A percentile compares a stretch with the other conserved stretches of the same genome.
These are phyloP conservation scores for Metschnikowia chrysomelidarum DNA, from an alignment of 805 yeast genomes.

Conservation along the genomic window DNA sequence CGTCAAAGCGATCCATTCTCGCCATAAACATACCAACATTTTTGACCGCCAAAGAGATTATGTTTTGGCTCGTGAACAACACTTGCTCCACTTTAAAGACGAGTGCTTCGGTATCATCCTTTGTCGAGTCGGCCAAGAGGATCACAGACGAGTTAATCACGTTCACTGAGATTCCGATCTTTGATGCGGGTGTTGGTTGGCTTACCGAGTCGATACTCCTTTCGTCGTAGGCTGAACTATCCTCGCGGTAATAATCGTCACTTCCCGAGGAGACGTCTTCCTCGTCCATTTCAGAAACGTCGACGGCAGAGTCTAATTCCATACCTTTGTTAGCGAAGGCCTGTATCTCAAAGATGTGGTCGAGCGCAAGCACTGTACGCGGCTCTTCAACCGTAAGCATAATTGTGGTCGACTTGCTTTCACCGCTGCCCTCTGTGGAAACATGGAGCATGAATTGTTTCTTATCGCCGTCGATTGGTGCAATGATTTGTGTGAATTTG, in stretches of 20 bases:
- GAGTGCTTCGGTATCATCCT: conserved; percentile 73
- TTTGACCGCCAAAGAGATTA: conserved; percentile 62
- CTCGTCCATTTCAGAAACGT: conserved; percentile 18
- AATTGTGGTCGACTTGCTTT: conserved; percentile 41
- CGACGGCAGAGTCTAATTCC: conserved; percentile 19
- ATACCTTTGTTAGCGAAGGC: conserved; percentile 55
- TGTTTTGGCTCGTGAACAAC: conserved; percentile 63
- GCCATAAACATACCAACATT: conserved; percentile 86
- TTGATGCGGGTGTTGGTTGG: conserved; percentile 9
- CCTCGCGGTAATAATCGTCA: neutral
- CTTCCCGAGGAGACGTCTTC: conserved; percentile 3
- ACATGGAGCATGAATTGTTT: conserved; percentile 69
- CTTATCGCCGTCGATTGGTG: conserved; percentile 57
- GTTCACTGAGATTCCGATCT: conserved; percentile 58
- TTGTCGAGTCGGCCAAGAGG: conserved; percentile 75
- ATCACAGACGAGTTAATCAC: conserved; percentile 75
- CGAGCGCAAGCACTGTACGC: conserved; percentile 75
- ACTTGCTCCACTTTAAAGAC: conserved; percentile 86
- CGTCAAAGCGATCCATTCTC: conserved; percentile 65
- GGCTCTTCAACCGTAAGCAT: conserved; percentile 78
- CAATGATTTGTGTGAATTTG: conserved; percentile 78
- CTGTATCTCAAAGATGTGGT: conserved; percentile 77
- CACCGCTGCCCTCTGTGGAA: conserved; percentile 40
- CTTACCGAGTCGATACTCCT: neutral
- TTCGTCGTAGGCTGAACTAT: neutral